phyloP scores from a whole-genome alignment of 371 early-diverging fungal species.

The Mucor saturninus region DNA sequence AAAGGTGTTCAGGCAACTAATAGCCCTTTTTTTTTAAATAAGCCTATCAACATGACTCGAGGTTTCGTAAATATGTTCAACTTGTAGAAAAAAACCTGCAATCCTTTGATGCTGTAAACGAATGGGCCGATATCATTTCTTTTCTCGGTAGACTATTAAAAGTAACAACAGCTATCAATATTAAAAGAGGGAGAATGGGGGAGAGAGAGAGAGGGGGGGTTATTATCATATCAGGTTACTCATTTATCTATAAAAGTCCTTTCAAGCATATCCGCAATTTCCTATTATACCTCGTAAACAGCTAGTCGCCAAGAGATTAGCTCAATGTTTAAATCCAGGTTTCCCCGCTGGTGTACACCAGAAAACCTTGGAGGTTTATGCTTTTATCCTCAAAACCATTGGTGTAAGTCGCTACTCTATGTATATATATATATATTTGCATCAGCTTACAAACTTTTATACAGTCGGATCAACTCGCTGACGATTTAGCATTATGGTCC shows the following conservation, averaged over 20 bases:
- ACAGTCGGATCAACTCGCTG: slow-evolving; percentile 73
- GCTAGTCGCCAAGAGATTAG: slow-evolving; percentile 92
- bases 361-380: slow-evolving; percentile 93
- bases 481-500: slow-evolving; percentile 87
- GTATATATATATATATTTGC: no score
- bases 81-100: slow-evolving; percentile 85
- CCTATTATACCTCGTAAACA: slow-evolving; percentile 83
- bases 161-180: slow-evolving; percentile 41
- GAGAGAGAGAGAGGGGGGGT: no score
- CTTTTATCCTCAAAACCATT: slow-evolving; percentile 83
- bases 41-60: slow-evolving; percentile 63
- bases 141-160: slow-evolving; percentile 85
- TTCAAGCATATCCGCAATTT: slow-evolving; percentile 82
- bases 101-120: slow-evolving; percentile 91
- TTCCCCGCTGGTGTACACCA: slow-evolving; percentile 99
- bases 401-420: slow-evolving; percentile 57
- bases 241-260: slow-evolving; percentile 51
- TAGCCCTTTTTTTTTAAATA: neutral
- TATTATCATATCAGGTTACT: neutral
- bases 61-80: slow-evolving; percentile 80
- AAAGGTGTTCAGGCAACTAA: neutral
- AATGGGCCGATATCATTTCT: slow-evolving; percentile 96
- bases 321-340: slow-evolving; percentile 98
- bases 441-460: neutral
- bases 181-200: neutral